Evolutionary conservation across 768 basidiomycete genomes (phyloP), one percentile per base, ranked within the genome.

Genomic region (Leccinellum albellum): DNA sequence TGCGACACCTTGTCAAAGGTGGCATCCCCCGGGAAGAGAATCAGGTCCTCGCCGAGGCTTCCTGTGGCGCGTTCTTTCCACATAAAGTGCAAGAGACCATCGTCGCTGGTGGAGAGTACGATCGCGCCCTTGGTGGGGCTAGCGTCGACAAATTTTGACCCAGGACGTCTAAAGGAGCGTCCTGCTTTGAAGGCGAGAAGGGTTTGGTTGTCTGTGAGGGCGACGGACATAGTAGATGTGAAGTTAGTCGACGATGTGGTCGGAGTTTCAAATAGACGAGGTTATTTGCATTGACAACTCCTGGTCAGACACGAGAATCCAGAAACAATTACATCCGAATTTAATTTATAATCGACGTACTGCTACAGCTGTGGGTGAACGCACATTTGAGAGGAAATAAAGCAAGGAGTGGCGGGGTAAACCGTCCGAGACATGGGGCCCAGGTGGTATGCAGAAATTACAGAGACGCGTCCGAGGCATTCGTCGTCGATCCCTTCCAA

Each of bases 11-110:
- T 88, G 63, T 79, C 78, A 67, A 97, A 92, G 1, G 79, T 82
- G 4, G 94, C 93, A 71, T 97, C 94, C 2, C 83, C 81, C 1
- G 92, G 91, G 70, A 95, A 91, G 53, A 96, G 74, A 60, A 96
- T 92, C 54, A 94, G 74, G 65, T 97, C 94, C 75, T 92, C 90
- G 63, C 86, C 86, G 9, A 79, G 71, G 14, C 72, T 73, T 46
- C 82, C 79, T 3, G 83, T 86, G 13, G 75, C 75, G 64, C 90
- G 77, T 68, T 90, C 85, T 75, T 84, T 88, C 91, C 91, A 93
- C 53, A 82, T 75, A 62, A 93, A 89, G 70, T 88, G 91, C 58
- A 92, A 69, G 50, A 91, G 76, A 6, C 83, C 88, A 61, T 93
- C 91, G 0, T 91, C 89, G 40, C 82, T 84, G 57, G 80, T 84